Base-by-base conservation (phyloP, 1,284 basidiomycete species). In the Uromyces viciae-fabae region DNA sequence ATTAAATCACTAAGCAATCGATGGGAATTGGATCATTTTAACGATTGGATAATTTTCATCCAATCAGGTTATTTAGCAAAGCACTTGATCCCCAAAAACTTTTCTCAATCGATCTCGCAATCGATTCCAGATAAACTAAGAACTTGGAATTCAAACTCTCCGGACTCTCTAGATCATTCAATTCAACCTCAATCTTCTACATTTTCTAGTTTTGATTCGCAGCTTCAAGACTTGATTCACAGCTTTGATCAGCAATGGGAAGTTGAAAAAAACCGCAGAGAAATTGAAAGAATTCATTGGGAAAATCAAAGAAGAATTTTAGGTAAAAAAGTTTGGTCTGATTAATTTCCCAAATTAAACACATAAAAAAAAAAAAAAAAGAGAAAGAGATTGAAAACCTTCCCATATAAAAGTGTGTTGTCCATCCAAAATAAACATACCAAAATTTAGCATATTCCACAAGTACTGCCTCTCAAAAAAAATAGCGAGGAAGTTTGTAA, bases 41-140 rank as follows among this genome's bases (percentile, higher is more conserved):
- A 78, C 1, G 76, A 78, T 69, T 78, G 76, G 76, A 69, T 49
- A 46, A 69, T 78, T 11, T 78, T 78, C 42, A 78, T 78, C 42
- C 66, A 78, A 52, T 28, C 64, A 19, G 76, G 76, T 1, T 52
- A 60, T 31, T 49, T 78, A 42, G 66, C 52, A 11, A 66, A 66
- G 33, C 17, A 42, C 5, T n/a, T 78, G 14, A 71, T 78, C 36
- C 66, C 76, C 49, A 19, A n/a, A 22, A 19, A 56, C 46, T 78
- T 64, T 64, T 36, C 40, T 40, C 62, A 54, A 52, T 58, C 40
- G 14, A 36, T 49, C 40, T 33, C 49, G 52, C 14, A 71, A 42
- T 46, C 40, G 28, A 78, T 78, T n/a, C 76, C 76, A 46, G 28
- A 56, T 38, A 38, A 38, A 19, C 49, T 68, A 38, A 31, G 54